Evolutionary conservation across 176 grass and related monocot species (phyloP).

Genomic region (Metroxylon sagu): DNA sequence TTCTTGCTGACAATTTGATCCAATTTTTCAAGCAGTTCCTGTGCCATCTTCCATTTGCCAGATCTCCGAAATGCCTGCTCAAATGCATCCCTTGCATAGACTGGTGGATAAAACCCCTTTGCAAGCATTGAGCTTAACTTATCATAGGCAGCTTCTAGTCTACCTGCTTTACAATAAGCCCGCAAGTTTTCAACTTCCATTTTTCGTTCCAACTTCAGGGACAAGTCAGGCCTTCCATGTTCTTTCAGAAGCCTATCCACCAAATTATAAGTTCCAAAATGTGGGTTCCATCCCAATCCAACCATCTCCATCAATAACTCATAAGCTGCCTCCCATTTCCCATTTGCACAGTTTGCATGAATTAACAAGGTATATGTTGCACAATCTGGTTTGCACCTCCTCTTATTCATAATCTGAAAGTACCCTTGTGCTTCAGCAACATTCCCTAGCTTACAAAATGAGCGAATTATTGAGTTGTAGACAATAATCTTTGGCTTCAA

Average conservation of each 20-base stretch:
- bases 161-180: constrained; percentile 16
- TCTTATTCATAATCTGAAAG: constrained; percentile 17
- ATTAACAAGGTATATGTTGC: constrained; percentile 11
- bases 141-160: constrained; percentile 10
- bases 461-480: constrained; percentile 7
- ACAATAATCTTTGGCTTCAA: constrained; percentile 4
- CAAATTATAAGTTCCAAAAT: constrained; percentile 5
- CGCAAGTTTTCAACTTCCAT: constrained; percentile 10
- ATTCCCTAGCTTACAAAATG: constrained; percentile 14
- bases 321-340: constrained; percentile 3
- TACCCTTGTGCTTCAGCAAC: constrained; percentile 6
- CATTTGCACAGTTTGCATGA: constrained; percentile 10
- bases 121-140: constrained; percentile 14
- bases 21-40: neutral
- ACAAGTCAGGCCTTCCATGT: constrained; percentile 9
- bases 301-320: constrained; percentile 19
- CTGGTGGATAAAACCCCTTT: constrained; percentile 6
- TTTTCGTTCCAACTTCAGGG: constrained; percentile 17
- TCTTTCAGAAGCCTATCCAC: constrained; percentile 6
- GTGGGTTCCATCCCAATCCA: neutral
- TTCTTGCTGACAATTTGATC: neutral
- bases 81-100: constrained; percentile 21
- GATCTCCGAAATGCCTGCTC: constrained; percentile 9
- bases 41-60: constrained; percentile 6
- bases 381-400: constrained; percentile 7